These are phyloP conservation scores for Rhododendron molle DNA, from an alignment of 148 eudicot genomes.

Conservation along the genomic window DNA sequence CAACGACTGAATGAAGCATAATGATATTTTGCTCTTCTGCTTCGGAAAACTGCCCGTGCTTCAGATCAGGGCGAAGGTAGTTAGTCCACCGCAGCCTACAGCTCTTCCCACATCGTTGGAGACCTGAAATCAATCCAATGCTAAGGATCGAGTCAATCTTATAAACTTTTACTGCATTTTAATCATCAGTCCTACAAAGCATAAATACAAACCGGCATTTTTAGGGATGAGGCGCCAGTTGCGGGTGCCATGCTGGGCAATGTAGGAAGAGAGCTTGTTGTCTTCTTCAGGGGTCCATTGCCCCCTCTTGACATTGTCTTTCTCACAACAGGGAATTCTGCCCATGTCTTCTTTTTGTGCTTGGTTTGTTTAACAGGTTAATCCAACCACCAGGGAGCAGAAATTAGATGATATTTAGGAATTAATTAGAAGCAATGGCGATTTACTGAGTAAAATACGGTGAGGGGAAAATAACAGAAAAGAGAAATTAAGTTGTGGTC, in stretches of 20 bases:
- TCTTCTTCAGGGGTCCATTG: conserved; percentile 99
- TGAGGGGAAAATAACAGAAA: background rate
- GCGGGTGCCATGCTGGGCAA: conserved; percentile 88
- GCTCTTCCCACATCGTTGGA: conserved; percentile 93
- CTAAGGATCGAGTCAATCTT: background rate
- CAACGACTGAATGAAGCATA: conserved; percentile 84
- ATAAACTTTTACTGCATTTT: background rate
- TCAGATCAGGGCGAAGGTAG: conserved; percentile 90
- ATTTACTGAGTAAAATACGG: background rate
- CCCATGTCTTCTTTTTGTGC: conserved; percentile 46
- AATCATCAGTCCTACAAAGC: background rate
- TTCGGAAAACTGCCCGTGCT: conserved; percentile 78
- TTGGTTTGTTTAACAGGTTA: background rate
- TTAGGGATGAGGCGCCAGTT: conserved; percentile 97
- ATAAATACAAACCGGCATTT: conserved; percentile 55
- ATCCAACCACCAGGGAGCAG: background rate
- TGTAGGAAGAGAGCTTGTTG: conserved; percentile 92
- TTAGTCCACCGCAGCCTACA: conserved; percentile 95
- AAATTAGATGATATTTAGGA: background rate
- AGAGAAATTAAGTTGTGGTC: background rate
- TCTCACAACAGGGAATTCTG: conserved; percentile 87
- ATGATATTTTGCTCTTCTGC: conserved; percentile 87
- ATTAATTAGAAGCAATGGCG: background rate
- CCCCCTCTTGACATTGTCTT: conserved; percentile 89
- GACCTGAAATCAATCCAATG: conserved; percentile 35